These are phyloP conservation scores for Phlebiopsis flavidoalba DNA, from an alignment of 768 basidiomycete genomes.

Conservation along the genomic window DNA sequence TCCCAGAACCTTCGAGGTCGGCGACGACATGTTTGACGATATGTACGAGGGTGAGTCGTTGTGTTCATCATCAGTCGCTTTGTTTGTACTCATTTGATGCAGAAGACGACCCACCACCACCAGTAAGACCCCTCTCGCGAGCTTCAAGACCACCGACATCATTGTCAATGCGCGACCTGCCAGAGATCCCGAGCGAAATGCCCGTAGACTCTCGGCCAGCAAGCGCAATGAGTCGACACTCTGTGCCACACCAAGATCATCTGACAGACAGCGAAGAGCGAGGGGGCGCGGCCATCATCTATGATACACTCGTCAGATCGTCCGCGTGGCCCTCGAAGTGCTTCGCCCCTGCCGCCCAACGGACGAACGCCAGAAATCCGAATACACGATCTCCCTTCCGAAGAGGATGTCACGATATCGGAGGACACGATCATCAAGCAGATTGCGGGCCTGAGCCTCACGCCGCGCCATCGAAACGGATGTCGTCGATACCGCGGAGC, in stretches of 20 bases:
- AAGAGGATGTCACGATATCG: constrained; percentile 33
- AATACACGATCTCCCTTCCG: background rate
- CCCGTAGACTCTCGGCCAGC: constrained; percentile 33
- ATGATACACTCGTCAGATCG: constrained; percentile 48
- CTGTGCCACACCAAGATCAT: constrained; percentile 26
- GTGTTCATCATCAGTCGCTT: background rate
- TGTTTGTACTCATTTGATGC: background rate
- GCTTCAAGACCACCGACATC: constrained; percentile 44
- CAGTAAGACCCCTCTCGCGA: constrained; percentile 38
- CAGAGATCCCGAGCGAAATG: constrained; percentile 20
- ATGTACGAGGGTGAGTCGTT: background rate
- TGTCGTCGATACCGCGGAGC: constrained; percentile 62
- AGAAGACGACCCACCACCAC: constrained; percentile 23
- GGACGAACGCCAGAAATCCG: constrained; percentile 15
- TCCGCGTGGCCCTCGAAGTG: constrained; percentile 69
- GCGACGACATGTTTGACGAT: background rate
- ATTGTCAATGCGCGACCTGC: constrained; percentile 14
- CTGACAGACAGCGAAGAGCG: constrained; percentile 19
- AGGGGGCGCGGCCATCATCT: constrained; percentile 32
- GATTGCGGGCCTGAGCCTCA: constrained; percentile 17
- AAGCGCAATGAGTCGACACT: constrained; percentile 41
- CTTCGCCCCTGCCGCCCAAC: constrained; percentile 61
- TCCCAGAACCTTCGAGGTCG: background rate
- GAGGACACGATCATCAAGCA: constrained; percentile 33
- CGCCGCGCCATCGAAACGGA: constrained; percentile 20